These are phyloP conservation scores for Brassica nigra DNA, from an alignment of 345 rosid species.

Conservation along the genomic window DNA sequence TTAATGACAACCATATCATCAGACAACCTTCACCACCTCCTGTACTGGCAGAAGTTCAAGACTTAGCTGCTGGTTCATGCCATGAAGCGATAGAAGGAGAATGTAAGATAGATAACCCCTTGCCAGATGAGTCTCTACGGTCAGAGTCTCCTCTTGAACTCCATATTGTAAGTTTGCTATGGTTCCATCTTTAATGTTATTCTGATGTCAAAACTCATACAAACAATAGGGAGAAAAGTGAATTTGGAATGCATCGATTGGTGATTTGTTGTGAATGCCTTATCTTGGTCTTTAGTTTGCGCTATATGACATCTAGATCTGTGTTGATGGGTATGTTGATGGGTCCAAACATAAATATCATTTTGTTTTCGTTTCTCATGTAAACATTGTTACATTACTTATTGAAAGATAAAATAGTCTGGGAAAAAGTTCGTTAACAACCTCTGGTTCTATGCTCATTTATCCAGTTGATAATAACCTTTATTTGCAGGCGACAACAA, in stretches of 20 bases:
- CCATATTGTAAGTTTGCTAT: conserved; percentile 74
- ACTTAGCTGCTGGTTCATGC: conserved; percentile 57
- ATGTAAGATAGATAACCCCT: conserved; percentile 53
- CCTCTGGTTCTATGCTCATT: background rate
- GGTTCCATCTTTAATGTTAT: background rate
- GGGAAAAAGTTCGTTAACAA: background rate
- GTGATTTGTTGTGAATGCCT: conserved; percentile 1
- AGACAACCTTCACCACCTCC: conserved; percentile 98
- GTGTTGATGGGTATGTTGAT: background rate
- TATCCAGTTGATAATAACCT: conserved; percentile 11
- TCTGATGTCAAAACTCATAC: conserved; percentile 18
- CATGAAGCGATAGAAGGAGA: conserved; percentile 54
- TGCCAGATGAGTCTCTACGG: conserved; percentile 52
- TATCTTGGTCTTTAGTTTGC: background rate
- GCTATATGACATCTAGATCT: background rate
- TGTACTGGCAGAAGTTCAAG: conserved; percentile 89
- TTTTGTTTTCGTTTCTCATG: background rate
- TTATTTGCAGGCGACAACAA: conserved; percentile 70
- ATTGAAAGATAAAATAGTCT: background rate
- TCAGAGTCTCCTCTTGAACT: conserved; percentile 81
- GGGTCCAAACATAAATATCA: background rate
- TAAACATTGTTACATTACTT: background rate
- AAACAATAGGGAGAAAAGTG: background rate
- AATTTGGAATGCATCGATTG: background rate
- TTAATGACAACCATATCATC: conserved; percentile 47